Evolutionary conservation across 2,329 filamentous ascomycete species (phyloP), one percentile per base, ranked within the genome.

Genomic region (Seiridium unicorne): DNA sequence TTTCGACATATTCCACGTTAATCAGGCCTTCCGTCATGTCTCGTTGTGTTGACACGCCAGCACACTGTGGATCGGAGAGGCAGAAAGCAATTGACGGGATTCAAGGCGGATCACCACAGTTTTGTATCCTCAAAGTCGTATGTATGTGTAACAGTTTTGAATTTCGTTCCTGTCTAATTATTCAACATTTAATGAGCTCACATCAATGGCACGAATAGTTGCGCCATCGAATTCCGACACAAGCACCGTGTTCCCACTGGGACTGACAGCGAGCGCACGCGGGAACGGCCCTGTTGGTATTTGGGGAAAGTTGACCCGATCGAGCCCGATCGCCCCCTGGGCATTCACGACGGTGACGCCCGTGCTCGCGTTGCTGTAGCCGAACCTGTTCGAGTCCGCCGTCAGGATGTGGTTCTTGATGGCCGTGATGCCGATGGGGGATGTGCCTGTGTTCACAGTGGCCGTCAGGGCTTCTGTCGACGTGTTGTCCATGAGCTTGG

Each of bases 351-450:
- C 42, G 13, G 55, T 57, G 31, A 57, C 10, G 32, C 55, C 55
- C 1, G 55, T 57, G 44, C 42, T 57, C 6, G 55, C 44, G 55
- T 57, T 57, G 44, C 40, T 46, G 34, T 57, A 57, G 18, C 44
- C 55, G n/a, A 57, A 57, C 11, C 55, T 36, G 34, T 57, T 57
- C 18, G 55, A 57, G 55, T 57, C 55, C 9, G 55, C 55, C 11
- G 55, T 57, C 13, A 57, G 55, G 32, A 57, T 57, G 34, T 57
- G 44, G 44, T 47, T 47, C 13, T 44, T 36, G 26, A 57, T 38
- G 3, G 55, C 42, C 26, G 55, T 48, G 26, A 57, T 57, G 31
- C 55, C 55, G 26, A 57, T 57, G 13, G 55, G 55, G 13, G 55
- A 57, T 10, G 55, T 57, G 11, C 55, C 55, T 38, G 55, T 57